Evolutionary conservation across 78 protist species (phyloP).

Genomic region (Blattamonas nauphoetae): DNA sequence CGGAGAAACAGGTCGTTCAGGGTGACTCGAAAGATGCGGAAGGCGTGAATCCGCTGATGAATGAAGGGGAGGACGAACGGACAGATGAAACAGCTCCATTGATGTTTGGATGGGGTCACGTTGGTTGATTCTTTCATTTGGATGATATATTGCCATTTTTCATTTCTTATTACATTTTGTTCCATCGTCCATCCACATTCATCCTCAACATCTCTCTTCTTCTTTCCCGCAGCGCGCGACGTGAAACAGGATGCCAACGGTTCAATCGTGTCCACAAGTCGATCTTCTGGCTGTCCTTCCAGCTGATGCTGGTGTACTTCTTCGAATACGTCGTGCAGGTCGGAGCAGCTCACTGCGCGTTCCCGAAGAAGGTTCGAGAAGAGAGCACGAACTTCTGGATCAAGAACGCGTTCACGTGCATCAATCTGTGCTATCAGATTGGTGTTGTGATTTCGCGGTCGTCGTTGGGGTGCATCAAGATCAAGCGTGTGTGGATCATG

Average conservation of each 20-base stretch:
- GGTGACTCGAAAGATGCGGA: not conserved
- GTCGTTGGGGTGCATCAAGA: not conserved
- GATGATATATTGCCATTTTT: not conserved
- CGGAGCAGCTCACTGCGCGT: not conserved
- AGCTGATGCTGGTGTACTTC: not conserved
- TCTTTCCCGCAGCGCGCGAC: not conserved
- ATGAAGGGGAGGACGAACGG: not conserved
- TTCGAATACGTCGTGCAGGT: not conserved
- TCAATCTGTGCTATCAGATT: not conserved
- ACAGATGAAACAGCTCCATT: not conserved
- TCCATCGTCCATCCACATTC: not conserved
- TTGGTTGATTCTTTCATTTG: not conserved
- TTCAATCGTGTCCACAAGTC: not conserved
- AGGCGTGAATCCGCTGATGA: not conserved
- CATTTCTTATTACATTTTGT: not conserved
- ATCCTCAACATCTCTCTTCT: not conserved
- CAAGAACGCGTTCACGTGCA: not conserved
- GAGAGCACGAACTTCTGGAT: not conserved
- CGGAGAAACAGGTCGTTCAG: not conserved
- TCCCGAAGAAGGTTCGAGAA: not conserved
- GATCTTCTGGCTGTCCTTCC: not conserved
- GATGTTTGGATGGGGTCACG: not conserved
- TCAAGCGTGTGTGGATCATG: conserved; percentile 7
- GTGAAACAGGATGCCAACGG: not conserved
- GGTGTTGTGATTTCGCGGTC: not conserved